phyloP scores from a whole-genome alignment of 1,284 basidiomycete species.

The Tylopilus sp. region DNA sequence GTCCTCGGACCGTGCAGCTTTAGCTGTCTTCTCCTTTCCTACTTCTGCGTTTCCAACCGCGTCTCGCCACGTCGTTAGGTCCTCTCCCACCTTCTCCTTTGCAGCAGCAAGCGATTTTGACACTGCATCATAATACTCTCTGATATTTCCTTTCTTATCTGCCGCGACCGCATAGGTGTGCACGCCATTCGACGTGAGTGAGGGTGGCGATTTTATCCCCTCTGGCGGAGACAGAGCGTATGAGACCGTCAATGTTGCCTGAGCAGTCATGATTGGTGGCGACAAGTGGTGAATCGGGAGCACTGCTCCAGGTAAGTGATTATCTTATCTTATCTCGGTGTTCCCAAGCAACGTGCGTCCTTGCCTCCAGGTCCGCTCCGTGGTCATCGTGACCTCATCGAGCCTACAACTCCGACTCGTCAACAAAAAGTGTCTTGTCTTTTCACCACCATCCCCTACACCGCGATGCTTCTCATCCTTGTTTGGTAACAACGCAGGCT shows the following conservation, averaged over 20 bases:
- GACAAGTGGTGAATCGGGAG: background rate
- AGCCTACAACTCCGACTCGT: slow-evolving; percentile 23
- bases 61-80: slow-evolving; percentile 78
- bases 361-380: too few species aligned
- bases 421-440: slow-evolving; percentile 10
- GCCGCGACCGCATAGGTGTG: slow-evolving; percentile 46
- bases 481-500: slow-evolving; percentile 46
- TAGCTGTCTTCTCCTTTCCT: slow-evolving; percentile 57
- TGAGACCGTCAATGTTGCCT: slow-evolving; percentile 52
- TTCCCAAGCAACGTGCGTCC: slow-evolving; percentile 5
- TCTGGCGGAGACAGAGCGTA: slow-evolving; percentile 64
- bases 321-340: slow-evolving; percentile 34
- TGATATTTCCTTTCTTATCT: slow-evolving; percentile 19
- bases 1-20: slow-evolving; percentile 51
- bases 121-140: slow-evolving; percentile 64
- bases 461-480: slow-evolving; percentile 49
- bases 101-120: slow-evolving; percentile 62
- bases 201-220: slow-evolving; percentile 22
- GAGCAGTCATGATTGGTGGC: slow-evolving; percentile 40
- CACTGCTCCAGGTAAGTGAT: slow-evolving; percentile 13
- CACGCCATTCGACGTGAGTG: slow-evolving; percentile 24
- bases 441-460: slow-evolving; percentile 22
- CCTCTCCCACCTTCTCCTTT: slow-evolving; percentile 65
- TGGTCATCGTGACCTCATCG: background rate
- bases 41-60: slow-evolving; percentile 70